Evolutionary conservation across 169 alveolate genomes (phyloP).

Genomic region (Plasmodium reichenowi): DNA sequence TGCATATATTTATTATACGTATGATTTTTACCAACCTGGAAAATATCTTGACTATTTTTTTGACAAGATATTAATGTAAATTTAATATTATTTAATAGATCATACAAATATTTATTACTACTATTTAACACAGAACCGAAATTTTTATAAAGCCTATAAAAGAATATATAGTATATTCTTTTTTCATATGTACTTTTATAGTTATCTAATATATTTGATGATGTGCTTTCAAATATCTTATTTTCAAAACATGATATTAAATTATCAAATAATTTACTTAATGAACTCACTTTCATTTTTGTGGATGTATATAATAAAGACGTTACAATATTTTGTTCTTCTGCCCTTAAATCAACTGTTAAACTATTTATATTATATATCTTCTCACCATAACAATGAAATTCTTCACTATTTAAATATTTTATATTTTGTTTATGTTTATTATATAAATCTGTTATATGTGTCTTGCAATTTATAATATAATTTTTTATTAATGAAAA

Average conservation of each 20-base stretch:
- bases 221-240: slow-evolving; percentile 17
- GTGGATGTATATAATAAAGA: slow-evolving; percentile 45
- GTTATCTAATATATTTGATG: slow-evolving; percentile 7
- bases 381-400: slow-evolving; percentile 12
- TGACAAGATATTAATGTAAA: slow-evolving; percentile 27
- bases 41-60: slow-evolving; percentile 1
- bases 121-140: slow-evolving; percentile 44
- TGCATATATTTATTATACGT: not conserved
- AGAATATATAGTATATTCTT: slow-evolving; percentile 50
- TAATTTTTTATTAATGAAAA: slow-evolving; percentile 22
- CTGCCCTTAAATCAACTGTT: slow-evolving; percentile 45
- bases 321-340: slow-evolving; percentile 63
- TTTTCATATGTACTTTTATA: slow-evolving; percentile 39
- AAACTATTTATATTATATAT: not conserved
- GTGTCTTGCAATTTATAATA: slow-evolving; percentile 21
- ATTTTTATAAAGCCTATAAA: slow-evolving; percentile 44
- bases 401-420: not conserved
- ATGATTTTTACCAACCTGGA: not conserved
- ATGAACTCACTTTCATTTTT: slow-evolving; percentile 34
- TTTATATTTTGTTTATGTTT: slow-evolving; percentile 11
- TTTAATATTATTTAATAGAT: slow-evolving; percentile 50
- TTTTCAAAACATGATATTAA: slow-evolving; percentile 31
- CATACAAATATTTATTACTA: slow-evolving; percentile 39
- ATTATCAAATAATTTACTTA: slow-evolving; percentile 37
- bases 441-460: slow-evolving; percentile 16